Evolutionary conservation across 257 asterid genomes (phyloP), one percentile per base, ranked within the genome.

Genomic region (Penstemon newberryi): DNA sequence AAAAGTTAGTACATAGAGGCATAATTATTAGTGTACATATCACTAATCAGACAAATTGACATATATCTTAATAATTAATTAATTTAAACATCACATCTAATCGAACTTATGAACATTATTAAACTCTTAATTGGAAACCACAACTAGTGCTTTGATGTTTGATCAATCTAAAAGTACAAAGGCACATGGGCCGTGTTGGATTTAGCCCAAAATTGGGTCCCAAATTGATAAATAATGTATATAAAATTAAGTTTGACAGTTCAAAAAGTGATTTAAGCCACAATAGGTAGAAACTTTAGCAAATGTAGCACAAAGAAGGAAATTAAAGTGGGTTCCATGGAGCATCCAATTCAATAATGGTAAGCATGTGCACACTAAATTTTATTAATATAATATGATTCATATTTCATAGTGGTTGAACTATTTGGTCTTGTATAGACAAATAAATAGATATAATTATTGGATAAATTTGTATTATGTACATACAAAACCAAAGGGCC

Each of bases 171-270:
- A 58, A 73, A 74, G 66, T 64, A 39, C 55, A 65, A 25, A 73
- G 65, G 85, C 87, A 86, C 89, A 86, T 85, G 88, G 87, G 61
- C 63, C 40, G 63, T 44, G 79, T 78, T 75, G 86, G 80, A 67
- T 66, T 71, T 37, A 71, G 69, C 78, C 8, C 56, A 60, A 73
- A 8, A 49, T 55, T 74, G 67, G 86, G 86, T 4, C 81, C 82
- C 73, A 78, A 65, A 64, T 66, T 67, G 66, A 50, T 67, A 69
- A 63, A 70, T 56, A 63, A 65, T 70, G 45, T 39, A 52, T 67
- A 44, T 11, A 62, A 15, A 65, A 56, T 60, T 46, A 59, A 43
- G 57, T 64, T 73, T 77, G 72, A 73, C 49, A 75, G 73, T 52
- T 75, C 70, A 68, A 51, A 75, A 71, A 78, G 80, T 78, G 68